Percentiles rank a stretch among this genome's conserved stretches.
phyloP scores from a whole-genome alignment of 2,329 filamentous ascomycete species.

The Fusarium tanahbumbuense region DNA sequence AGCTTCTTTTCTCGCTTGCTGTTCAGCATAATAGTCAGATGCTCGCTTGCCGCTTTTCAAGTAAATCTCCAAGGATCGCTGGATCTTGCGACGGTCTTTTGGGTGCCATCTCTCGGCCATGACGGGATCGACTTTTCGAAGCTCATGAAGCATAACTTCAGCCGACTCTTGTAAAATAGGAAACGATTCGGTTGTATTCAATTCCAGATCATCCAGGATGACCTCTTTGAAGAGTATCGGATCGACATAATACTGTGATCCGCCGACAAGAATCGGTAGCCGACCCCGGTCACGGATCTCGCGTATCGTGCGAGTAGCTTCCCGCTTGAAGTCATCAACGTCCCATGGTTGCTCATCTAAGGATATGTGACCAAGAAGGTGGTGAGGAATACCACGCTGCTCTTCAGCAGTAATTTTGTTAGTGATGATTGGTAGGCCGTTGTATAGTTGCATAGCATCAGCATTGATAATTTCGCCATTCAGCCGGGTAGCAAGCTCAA shows the following conservation, averaged over 20 bases:
- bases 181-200: constrained; percentile 58
- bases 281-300: constrained; percentile 84
- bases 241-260: constrained; percentile 95
- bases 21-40: constrained; percentile 88
- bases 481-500: constrained; percentile 84
- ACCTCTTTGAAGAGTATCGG: constrained; percentile 82
- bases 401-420: constrained; percentile 87
- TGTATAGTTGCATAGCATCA: constrained; percentile 98
- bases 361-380: constrained; percentile 83
- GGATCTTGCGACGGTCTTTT: constrained; percentile 90
- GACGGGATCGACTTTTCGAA: constrained; percentile 83
- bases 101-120: constrained; percentile 97
- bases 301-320: constrained; percentile 75
- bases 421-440: constrained; percentile 90
- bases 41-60: constrained; percentile 83
- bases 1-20: constrained; percentile 61
- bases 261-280: constrained; percentile 90
- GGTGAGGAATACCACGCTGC: constrained; percentile 83
- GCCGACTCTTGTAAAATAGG: constrained; percentile 79
- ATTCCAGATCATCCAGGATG: constrained; percentile 57
- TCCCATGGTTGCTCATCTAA: constrained; percentile 85
- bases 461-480: constrained; percentile 97
- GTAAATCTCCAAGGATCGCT: constrained; percentile 89
- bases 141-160: constrained; percentile 75
- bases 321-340: constrained; percentile 79